Percentiles rank a stretch among this genome's conserved stretches.
These are phyloP conservation scores for Leccinum uliginosum DNA, from an alignment of 768 basidiomycete genomes.

Conservation along the genomic window DNA sequence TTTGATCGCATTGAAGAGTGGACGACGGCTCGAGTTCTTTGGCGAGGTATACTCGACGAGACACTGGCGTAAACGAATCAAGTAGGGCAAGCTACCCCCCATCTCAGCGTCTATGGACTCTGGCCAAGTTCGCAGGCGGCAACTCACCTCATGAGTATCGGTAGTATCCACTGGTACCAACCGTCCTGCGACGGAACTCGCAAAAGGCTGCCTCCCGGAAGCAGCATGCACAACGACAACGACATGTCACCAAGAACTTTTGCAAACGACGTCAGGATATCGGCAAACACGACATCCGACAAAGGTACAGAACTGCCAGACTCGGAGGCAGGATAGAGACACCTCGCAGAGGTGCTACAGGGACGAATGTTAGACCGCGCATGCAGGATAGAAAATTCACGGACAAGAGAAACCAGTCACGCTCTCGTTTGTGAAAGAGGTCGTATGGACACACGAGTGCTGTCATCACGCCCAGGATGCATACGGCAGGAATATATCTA, in stretches of 20 bases:
- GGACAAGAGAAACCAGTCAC: slow-evolving; percentile 76
- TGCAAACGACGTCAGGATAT: slow-evolving; percentile 94
- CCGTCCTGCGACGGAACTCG: slow-evolving; percentile 57
- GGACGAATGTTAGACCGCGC: background rate
- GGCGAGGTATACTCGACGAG: slow-evolving; percentile 72
- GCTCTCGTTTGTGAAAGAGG: slow-evolving; percentile 61
- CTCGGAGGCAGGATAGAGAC: slow-evolving; percentile 53
- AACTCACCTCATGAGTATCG: slow-evolving; percentile 81
- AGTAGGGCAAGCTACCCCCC: slow-evolving; percentile 69
- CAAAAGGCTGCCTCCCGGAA: slow-evolving; percentile 75
- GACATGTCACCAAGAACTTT: slow-evolving; percentile 95
- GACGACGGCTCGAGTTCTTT: slow-evolving; percentile 60
- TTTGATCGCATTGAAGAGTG: slow-evolving; percentile 89
- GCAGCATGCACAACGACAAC: slow-evolving; percentile 84
- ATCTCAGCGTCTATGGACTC: background rate
- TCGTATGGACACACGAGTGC: slow-evolving; percentile 66
- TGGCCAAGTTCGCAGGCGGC: background rate
- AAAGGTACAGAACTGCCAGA: slow-evolving; percentile 67
- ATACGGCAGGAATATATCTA: slow-evolving; percentile 71
- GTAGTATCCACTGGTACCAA: slow-evolving; percentile 70
- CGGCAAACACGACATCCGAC: slow-evolving; percentile 89
- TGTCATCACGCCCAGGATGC: slow-evolving; percentile 52
- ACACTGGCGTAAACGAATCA: slow-evolving; percentile 93
- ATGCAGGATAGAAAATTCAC: slow-evolving; percentile 27
- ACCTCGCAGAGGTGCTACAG: slow-evolving; percentile 67